Base-by-base conservation (phyloP, 352 stramenopile genomes). In the Globisporangium spinosum region DNA sequence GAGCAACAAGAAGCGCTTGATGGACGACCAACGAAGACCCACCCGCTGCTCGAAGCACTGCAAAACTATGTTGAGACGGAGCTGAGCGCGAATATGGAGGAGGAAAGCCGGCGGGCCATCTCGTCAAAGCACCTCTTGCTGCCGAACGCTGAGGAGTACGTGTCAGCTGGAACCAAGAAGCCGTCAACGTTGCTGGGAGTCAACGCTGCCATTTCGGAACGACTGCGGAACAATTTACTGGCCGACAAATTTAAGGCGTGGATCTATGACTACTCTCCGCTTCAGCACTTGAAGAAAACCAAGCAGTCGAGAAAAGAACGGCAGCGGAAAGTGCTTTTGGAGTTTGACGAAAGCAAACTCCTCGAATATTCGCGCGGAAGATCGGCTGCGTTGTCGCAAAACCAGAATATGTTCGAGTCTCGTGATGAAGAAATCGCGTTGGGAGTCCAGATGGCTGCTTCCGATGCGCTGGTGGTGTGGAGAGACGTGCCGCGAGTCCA, bases 1-100 rank as follows among this genome's bases (percentile, higher is more conserved):
- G 80, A 92, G 56, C 77, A 92, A 59, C 84, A 89, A 49, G 84
- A 92, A 56, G 82, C 70, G 34, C 66, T 92, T 4, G 82, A 90
- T 55, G 70, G 66, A 3, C 78, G 82, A n/a, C 82, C 82, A 0
- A 64, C 89, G 5, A 91, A 89, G 72, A 82, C 65, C 1, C 85
- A 93, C 54, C 82, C 85, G 20, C 58, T 91, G 27, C 69, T 93
- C 0, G 77, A 90, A 55, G 82, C 82, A 8, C 69, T 93, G 38
- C 76, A 89, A 65, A 78, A 79, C n/a, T 91, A 83, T 58, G 82
- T 91, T 6, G 76, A 84, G 40, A 70, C 84, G 2, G 85, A 90
- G 64, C 55, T 76, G 5, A 75, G 67, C n/a, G 25, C 51, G 5
- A 70, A 74, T 12, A 58, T 77, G 20, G 67, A 76, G 32, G 49